Base-by-base conservation (phyloP, 2,329 filamentous ascomycete genomes). In the Iodosphaeria phyllophila region DNA sequence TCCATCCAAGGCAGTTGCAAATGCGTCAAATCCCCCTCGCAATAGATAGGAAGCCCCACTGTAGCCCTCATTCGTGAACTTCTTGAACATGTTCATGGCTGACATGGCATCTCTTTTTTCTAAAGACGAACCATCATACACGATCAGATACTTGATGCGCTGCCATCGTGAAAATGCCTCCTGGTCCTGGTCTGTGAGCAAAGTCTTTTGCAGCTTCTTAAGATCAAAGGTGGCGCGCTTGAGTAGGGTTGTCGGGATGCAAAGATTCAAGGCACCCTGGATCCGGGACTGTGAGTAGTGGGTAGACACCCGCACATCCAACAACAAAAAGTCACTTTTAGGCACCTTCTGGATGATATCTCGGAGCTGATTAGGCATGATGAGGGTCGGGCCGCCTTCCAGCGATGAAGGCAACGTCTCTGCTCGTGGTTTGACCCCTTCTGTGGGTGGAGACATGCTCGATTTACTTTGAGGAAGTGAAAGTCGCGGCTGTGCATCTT, bases 221-320 rank as follows among this genome's bases (percentile, higher is more conserved):
- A 92, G 65, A 37, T 86, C 86, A 49, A 91, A 95, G 0, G 83
- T 91, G 1, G 80, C 74, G 24, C 89, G 64, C 49, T 95, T 95
- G 11, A 98, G 53, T 9, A 98, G 55, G 0, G 86, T 95, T 0
- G 89, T 95, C 0, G 89, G 89, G 31, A 95, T 92, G 43, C 89
- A 95, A 5, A 98, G 57, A 43, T 91, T 95, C 16, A 98, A 52
- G 1, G 86, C 80, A n/a, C 74, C 74, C 24, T 60, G 54, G 27
- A 95, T 77, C 16, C 78, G 70, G 13, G 77, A 73, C 22, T 67
- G 60, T 1, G 72, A 64, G 42, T 76, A 93, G 35, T 86, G 80
- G 12, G 83, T 82, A 15, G 74, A 79, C 0, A 91, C 83, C 19
- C 89, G 70, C 13, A 95, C 64, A 44, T 98, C 89, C 4, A 98